Evolutionary conservation across 768 basidiomycete species (phyloP), one percentile per base, ranked within the genome.

Genomic region (Leccinum barrowsii): DNA sequence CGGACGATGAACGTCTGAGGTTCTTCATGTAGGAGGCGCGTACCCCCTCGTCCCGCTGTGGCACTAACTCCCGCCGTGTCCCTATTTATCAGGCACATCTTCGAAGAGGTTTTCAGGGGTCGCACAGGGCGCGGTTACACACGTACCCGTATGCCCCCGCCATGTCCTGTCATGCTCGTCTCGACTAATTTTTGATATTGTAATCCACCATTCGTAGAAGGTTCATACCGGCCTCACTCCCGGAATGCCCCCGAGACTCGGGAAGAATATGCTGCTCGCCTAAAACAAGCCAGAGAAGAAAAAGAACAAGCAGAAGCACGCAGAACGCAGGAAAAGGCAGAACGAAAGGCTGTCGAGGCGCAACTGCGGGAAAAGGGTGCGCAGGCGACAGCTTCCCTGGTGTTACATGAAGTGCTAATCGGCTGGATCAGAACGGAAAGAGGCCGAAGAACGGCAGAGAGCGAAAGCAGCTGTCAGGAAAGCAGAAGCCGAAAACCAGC

Each of bases 401-500:
- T 50, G 34, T 63, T 57, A 48, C 37, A 59, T 52, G 46, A 61
- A 50, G 24, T 57, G 12, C 58, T 68, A 21, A 67, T 56, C 54
- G 42, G 34, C 58, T 13, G 15, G 28, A 59, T 58, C 58, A 71
- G 81, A 84, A 67, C 82, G 80, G 35, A 67, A 74, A 56, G 80
- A 78, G 42, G 83, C 85, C 7, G 85, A 85, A 62, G 72, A 78
- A 61, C 78, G 85, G 52, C 83, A 84, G 66, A 83, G 81, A 69
- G 72, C 72, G 13, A 86, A 85, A 62, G 73, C 75, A 6, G 75
- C 77, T 60, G 74, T 73, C 26, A 89, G 83, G 69, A 86, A 85
- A 71, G 81, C 76, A 2, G 76, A 83, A 60, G 83, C 80, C 2
- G 75, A 81, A 57, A 76, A 71, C 15, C 73, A 76, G 57, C 81